Evolutionary conservation across 495 filamentous ascomycete genomes (phyloP), one percentile per base, ranked within the genome.

Genomic region (Penicillium diatomitis): DNA sequence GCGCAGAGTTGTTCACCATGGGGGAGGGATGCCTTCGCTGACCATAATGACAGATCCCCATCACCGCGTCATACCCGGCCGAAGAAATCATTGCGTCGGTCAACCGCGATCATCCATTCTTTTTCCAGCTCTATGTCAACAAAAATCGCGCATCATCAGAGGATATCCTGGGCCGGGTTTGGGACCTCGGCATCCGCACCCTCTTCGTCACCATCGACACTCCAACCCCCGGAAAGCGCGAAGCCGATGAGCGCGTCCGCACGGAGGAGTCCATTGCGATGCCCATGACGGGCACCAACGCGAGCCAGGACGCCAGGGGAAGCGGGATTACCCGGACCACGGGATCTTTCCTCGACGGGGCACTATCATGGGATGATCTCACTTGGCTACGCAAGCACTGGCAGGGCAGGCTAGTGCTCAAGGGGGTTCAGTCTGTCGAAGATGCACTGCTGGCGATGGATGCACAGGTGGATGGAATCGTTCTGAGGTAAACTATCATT

Each of bases 81-180:
- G n/a, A n/a, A n/a, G n/a, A n/a, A n/a, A n/a, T n/a, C n/a, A n/a
- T n/a, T n/a, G n/a, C n/a, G n/a, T n/a, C n/a, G n/a, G n/a, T n/a
- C n/a, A n/a, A n/a, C n/a, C n/a, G n/a, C n/a, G 64, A 63, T 0
- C 89, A 94, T 57, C 78, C 85, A 5, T 80, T 92, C 56, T 94
- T 88, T 81, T 72, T 88, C 40, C 89, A 95, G 63, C 73, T 95
- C 0, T 95, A 95, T 70, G 87, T 95, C 49, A 91, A 92, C 68
- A 84, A 86, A 56, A 80, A 94, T 69, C 78, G 87, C 11, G 73
- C 71, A 36, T 84, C 88, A 56, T 92, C 89, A 10, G 78, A 84
- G 65, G 74, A 79, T 37, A 85, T 88, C 53, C 81, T 96, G 5
- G 65, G 83, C 59, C 81, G 88, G 58, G 89, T 87, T 46, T 86